A percentile compares a stretch with the other conserved stretches of the same genome.
Conservation (phyloP, 805 yeast species). For the Myxozyma monticola region DNA sequence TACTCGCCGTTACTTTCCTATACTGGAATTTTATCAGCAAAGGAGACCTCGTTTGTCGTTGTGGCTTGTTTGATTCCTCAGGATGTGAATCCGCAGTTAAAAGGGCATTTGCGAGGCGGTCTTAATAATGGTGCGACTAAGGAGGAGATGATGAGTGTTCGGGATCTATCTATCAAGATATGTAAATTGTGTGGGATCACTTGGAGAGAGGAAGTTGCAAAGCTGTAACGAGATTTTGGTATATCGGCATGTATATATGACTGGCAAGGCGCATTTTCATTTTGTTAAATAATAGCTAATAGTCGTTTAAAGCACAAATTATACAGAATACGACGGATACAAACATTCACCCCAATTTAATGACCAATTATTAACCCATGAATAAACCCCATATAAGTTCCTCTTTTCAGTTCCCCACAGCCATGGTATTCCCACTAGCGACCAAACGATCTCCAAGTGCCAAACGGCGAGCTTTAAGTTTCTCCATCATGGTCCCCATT, state of each 20-base stretch:
- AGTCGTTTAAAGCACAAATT: too few relatives aligned
- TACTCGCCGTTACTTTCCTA: conserved; percentile 77
- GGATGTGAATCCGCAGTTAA: conserved; percentile 88
- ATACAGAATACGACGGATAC: too few relatives aligned
- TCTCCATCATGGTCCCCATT: too few relatives aligned
- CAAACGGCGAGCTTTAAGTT: too few relatives aligned
- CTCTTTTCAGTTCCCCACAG: too few relatives aligned
- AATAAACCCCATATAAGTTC: too few relatives aligned
- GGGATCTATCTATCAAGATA: conserved; percentile 62
- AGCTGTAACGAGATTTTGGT: conserved; percentile 40
- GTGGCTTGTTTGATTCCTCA: conserved; percentile 84
- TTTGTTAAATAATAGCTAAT: too few relatives aligned
- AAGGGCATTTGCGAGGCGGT: conserved; percentile 89
- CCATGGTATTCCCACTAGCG: too few relatives aligned
- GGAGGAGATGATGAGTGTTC: conserved; percentile 60
- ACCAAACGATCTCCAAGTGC: too few relatives aligned
- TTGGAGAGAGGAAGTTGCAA: conserved; percentile 59
- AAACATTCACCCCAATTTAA: too few relatives aligned
- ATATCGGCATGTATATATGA: neutral
- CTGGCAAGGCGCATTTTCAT: too few relatives aligned
- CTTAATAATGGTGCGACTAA: conserved; percentile 69
- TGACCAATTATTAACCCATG: too few relatives aligned
- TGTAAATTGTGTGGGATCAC: conserved; percentile 72
- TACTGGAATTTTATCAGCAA: conserved; percentile 58
- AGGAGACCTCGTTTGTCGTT: conserved; percentile 74